Evolutionary conservation across 2,329 filamentous ascomycete genomes (phyloP), one percentile per base, ranked within the genome.

Genomic region (Madurella fahalii): DNA sequence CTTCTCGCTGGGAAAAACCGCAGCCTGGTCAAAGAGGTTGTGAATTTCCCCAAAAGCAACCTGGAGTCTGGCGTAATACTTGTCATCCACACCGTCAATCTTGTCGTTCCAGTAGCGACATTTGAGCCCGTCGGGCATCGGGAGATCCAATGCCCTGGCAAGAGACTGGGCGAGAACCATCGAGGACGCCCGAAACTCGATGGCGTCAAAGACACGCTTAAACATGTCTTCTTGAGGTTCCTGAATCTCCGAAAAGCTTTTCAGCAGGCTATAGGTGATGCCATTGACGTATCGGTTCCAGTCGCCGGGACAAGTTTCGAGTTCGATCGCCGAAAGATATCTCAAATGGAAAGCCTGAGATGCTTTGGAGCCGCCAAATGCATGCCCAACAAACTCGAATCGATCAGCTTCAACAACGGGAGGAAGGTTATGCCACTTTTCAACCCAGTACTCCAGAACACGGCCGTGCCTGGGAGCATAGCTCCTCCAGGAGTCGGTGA

Each of bases 151-250:
- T 9, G 52, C 59, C 32, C 57, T 58, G 18, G 53, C 57, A 9
- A 59, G 12, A 16, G 56, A 49, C 25, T 62, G 50, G 5, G 58
- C 57, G n/a, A 63, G 45, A 2, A 46, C 40, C 31, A 60, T 61
- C 13, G 54, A 58, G 0, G 62, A 64, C n/a, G 57, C 44, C 3
- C 62, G 60, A 16, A 53, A 63, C 51, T 64, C 62, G 9, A 64
- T 46, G 2, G 51, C 18, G 39, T 61, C 56, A 32, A 58, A 60
- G 11, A 61, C 54, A 9, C 59, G 59, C 52, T 57, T 62, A 47
- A 53, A 34, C 2, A 48, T 32, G 12, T 54, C 39, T 11, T 58
- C 54, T 4, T 31, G n/a, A 1, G 54, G 56, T 8, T 48, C 41
- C 13, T 13, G 7, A 5, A 11, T 47, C 30, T 42, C 11, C 20